phyloP scores from a whole-genome alignment of 345 rosid species.

The Crucihimalaya himalaica region DNA sequence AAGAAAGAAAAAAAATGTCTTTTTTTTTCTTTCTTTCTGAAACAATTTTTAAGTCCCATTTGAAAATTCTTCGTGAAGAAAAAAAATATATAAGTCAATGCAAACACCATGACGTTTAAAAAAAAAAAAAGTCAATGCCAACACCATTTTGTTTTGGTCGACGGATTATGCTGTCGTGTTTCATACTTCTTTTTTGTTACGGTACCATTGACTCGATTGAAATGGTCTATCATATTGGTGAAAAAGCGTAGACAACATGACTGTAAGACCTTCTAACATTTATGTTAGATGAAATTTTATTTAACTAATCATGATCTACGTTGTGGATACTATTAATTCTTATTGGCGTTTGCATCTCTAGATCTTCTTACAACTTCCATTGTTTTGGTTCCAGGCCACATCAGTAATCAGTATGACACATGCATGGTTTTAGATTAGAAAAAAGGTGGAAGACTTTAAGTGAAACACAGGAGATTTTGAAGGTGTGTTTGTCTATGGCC shows the following conservation, averaged over 20 bases:
- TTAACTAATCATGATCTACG: not conserved
- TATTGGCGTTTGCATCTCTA: not conserved
- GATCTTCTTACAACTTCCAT: not conserved
- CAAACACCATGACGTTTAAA: not conserved
- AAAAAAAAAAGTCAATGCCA: not conserved
- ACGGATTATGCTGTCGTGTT: not conserved
- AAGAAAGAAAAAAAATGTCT: not conserved
- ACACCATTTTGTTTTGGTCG: not conserved
- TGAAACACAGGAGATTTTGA: constrained; percentile 66
- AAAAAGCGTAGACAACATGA: constrained; percentile 44
- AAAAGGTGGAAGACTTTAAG: constrained; percentile 57
- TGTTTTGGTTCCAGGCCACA: constrained; percentile 57
- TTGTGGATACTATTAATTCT: not conserved
- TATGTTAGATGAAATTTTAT: not conserved
- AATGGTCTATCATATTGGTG: not conserved
- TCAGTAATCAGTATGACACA: constrained; percentile 56
- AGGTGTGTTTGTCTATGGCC: constrained; percentile 44
- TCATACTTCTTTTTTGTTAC: not conserved
- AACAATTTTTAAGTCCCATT: not conserved
- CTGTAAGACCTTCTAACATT: constrained; percentile 48
- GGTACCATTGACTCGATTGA: not conserved
- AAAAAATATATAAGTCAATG: not conserved
- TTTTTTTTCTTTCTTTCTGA: too few relatives aligned
- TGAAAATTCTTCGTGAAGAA: not conserved
- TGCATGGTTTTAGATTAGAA: constrained; percentile 79